Base-by-base conservation (phyloP, 495 filamentous ascomycete genomes). In the Aeminium ludgeri region DNA sequence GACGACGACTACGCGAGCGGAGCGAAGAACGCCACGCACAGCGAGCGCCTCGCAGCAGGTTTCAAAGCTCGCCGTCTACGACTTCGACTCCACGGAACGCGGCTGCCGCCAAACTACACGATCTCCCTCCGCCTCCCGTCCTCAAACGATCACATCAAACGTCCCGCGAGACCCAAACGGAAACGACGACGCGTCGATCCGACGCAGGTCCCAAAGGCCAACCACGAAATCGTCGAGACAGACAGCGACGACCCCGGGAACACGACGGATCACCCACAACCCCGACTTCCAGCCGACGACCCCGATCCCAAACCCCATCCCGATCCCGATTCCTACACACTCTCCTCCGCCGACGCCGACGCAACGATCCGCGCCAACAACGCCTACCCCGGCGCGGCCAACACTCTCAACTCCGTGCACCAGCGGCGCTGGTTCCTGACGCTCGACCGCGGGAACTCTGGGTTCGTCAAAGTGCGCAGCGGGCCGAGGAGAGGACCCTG, bases 341-440 rank as follows among this genome's bases (percentile, higher is more conserved):
- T 10, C 23, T 19, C 13, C n/a, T 36, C 20, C 32, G 49, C 54
- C 18, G 45, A 52, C 42, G 65, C 69, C 37, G 60, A 65, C 41
- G 48, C 61, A n/a, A 41, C 65, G 16, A 73, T 74, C 20, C 70
- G 72, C n/a, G 47, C 53, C 3, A 69, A 67, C 10, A 82, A 82
- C 43, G 72, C 76, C 13, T 80, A 82, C 53, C 56, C 69, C 0
- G 73, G 76, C 16, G 70, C 77, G 0, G 61, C 36, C 0, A 80
- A 80, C 50, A 68, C 58, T 10, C 73, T 80, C 28, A 68, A 65
- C 3, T 78, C 74, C 8, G 62, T 80, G 15, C 69, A 80, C 47
- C 73, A 78, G 51, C 66, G 76, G 1, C 57, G 62, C 3, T 82
- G 76, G 76, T 74, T 67, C 41, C 52, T 79, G 13, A 65, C 63